phyloP scores from a whole-genome alignment of 768 basidiomycete genomes.

The Dentipellis sp. region DNA sequence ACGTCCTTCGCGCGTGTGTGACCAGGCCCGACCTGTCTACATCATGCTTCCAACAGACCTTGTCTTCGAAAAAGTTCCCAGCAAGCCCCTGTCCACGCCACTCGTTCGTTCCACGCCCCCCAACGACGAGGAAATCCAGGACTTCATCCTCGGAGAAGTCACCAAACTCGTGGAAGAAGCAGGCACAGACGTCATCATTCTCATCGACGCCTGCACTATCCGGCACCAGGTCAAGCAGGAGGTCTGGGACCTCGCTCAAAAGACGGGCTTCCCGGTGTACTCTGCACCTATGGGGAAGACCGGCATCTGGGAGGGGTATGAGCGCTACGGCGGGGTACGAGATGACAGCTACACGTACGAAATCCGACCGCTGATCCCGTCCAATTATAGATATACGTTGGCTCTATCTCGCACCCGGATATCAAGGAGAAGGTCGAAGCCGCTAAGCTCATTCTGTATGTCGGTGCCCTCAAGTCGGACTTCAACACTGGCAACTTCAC shows the following conservation, averaged over 20 bases:
- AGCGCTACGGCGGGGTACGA: slow-evolving; percentile 74
- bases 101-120: slow-evolving; percentile 37
- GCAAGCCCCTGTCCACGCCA: slow-evolving; percentile 51
- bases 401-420: slow-evolving; percentile 54
- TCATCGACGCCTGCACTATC: slow-evolving; percentile 75
- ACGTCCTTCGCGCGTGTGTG: background rate
- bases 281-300: slow-evolving; percentile 79
- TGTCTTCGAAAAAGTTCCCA: slow-evolving; percentile 56
- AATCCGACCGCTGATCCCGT: background rate
- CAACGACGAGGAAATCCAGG: slow-evolving; percentile 51
- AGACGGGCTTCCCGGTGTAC: slow-evolving; percentile 67
- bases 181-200: slow-evolving; percentile 54
- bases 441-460: slow-evolving; percentile 65
- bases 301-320: slow-evolving; percentile 57
- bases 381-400: slow-evolving; percentile 59
- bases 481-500: slow-evolving; percentile 89
- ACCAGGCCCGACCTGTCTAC: slow-evolving; percentile 81
- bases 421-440: slow-evolving; percentile 66
- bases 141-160: slow-evolving; percentile 70
- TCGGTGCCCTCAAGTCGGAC: slow-evolving; percentile 65
- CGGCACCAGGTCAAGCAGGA: slow-evolving; percentile 62
- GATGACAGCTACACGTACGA: background rate
- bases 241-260: slow-evolving; percentile 48
- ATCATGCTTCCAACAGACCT: slow-evolving; percentile 81
- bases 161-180: slow-evolving; percentile 52